A percentile compares a stretch with the other conserved stretches of the same genome.
phyloP scores from a whole-genome alignment of 345 rosid species.

The Eucalyptus paniculata region DNA sequence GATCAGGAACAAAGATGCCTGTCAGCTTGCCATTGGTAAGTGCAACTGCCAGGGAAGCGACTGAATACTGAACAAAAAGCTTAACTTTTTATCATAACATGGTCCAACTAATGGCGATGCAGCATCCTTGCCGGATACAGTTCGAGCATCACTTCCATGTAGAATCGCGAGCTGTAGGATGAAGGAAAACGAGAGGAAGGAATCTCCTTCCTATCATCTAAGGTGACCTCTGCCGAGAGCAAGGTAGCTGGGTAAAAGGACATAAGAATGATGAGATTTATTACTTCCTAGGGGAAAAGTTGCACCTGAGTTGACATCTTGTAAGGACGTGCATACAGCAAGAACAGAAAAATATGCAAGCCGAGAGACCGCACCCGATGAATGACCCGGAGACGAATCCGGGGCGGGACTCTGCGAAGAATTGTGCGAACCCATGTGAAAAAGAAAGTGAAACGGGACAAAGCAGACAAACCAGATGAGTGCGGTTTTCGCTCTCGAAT shows the following conservation, averaged over 20 bases:
- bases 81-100: neutral
- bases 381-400: neutral
- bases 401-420: neutral
- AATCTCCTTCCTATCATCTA: neutral
- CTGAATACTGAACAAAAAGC: neutral
- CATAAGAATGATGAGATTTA: neutral
- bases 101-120: neutral
- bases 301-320: neutral
- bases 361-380: neutral
- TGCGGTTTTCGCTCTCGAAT: constrained; percentile 21
- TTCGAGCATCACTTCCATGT: neutral
- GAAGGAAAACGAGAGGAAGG: neutral
- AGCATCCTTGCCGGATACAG: neutral
- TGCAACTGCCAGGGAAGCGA: neutral
- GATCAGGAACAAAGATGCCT: constrained; percentile 33
- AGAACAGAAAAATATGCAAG: neutral
- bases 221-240: neutral
- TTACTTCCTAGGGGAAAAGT: neutral
- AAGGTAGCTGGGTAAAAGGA: neutral
- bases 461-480: constrained; percentile 39
- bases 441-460: constrained; percentile 27
- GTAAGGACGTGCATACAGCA: neutral
- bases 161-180: neutral
- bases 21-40: neutral
- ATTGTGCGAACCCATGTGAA: constrained; percentile 34